phyloP scores from a whole-genome alignment of 257 asterid species.

The Cynanchum wilfordii region DNA sequence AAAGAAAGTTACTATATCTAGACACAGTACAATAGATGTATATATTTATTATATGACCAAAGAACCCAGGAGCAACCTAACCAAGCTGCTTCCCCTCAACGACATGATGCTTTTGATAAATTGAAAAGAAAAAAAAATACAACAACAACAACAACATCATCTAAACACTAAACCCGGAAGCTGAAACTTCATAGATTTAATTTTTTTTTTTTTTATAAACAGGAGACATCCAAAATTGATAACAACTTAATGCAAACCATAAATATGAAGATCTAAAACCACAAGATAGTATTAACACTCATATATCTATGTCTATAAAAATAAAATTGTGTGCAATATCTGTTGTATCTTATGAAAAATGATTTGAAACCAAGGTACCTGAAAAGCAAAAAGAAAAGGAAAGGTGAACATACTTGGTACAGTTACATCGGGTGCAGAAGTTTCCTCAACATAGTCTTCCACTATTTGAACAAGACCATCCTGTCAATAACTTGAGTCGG shows the following conservation, averaged over 20 bases:
- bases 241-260: not conserved
- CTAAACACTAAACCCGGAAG: not conserved
- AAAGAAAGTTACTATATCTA: not conserved
- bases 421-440: slow-evolving; percentile 26
- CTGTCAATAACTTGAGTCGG: slow-evolving; percentile 35
- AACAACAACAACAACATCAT: too few relatives aligned
- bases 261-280: not conserved
- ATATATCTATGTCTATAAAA: not conserved
- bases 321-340: not conserved
- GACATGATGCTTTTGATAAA: too few relatives aligned
- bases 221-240: not conserved
- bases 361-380: not conserved
- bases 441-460: slow-evolving; percentile 73
- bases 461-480: slow-evolving; percentile 85
- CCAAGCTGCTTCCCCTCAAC: not conserved
- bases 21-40: not conserved
- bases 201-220: too few relatives aligned
- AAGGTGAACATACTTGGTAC: slow-evolving; percentile 41
- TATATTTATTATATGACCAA: not conserved
- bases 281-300: not conserved
- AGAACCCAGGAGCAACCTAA: not conserved
- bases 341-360: not conserved
- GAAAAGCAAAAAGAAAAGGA: slow-evolving; percentile 4
- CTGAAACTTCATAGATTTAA: not conserved
- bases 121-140: too few relatives aligned